These are phyloP conservation scores for Colletotrichum magnum DNA, from an alignment of 2,329 filamentous ascomycete species.

Conservation along the genomic window DNA sequence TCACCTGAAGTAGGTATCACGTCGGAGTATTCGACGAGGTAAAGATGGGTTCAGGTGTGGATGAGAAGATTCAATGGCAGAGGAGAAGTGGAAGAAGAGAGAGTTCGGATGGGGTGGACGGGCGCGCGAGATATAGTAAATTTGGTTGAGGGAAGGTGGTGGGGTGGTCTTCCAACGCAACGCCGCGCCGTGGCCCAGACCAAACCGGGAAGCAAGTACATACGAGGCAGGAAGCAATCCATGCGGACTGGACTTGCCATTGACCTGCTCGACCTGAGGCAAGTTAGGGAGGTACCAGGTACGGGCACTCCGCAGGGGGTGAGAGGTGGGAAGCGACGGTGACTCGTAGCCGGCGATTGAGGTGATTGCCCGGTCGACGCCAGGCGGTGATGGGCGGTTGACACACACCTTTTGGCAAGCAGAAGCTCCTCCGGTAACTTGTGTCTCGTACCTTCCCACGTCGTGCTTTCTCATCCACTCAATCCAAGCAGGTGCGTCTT, in stretches of 20 bases:
- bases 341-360: slow-evolving; percentile 20
- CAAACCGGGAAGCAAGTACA: slow-evolving; percentile 5
- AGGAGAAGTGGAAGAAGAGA: slow-evolving; percentile 6
- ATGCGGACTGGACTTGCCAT: neutral
- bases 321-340: slow-evolving; percentile 3
- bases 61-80: slow-evolving; percentile 33
- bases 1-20: slow-evolving; percentile 28
- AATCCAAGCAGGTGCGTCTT: slow-evolving; percentile 39
- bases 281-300: slow-evolving; percentile 36
- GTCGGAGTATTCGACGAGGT: slow-evolving; percentile 31
- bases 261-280: slow-evolving; percentile 3
- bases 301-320: slow-evolving; percentile 28
- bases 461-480: slow-evolving; percentile 36
- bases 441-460: slow-evolving; percentile 23
- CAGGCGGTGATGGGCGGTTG: slow-evolving; percentile 32
- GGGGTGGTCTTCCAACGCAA: slow-evolving; percentile 44
- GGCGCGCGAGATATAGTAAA: slow-evolving; percentile 39
- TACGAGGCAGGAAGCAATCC: slow-evolving; percentile 1
- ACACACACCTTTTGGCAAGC: slow-evolving; percentile 30
- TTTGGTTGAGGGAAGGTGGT: slow-evolving; percentile 46
- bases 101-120: slow-evolving; percentile 28
- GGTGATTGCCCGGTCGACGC: slow-evolving; percentile 36
- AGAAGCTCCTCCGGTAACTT: slow-evolving; percentile 26
- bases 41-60: slow-evolving; percentile 17
- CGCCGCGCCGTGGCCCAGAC: slow-evolving; percentile 11